Conservation (phyloP, 306 rosid genomes). For the barrel medic (Medicago truncatula) region DNA sequence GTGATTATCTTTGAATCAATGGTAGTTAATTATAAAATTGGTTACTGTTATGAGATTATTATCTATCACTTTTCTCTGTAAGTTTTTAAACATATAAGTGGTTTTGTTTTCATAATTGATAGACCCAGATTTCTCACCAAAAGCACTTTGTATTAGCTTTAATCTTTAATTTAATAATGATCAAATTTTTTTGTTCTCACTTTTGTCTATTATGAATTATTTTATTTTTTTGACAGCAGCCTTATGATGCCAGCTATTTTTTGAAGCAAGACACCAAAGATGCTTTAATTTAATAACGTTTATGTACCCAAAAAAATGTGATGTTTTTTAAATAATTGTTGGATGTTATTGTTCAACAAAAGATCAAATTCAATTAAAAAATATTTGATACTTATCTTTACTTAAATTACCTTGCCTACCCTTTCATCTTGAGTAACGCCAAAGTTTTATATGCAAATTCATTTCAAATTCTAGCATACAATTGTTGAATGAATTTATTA, state of each 20-base stretch:
- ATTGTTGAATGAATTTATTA: conserved; percentile 39
- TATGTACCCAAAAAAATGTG: conserved; percentile 22
- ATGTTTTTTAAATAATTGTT: background rate
- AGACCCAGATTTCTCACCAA: conserved; percentile 20
- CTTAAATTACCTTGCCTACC: background rate
- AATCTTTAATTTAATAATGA: background rate
- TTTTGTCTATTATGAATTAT: background rate
- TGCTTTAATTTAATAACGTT: background rate
- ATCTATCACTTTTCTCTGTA: background rate
- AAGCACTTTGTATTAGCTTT: conserved; percentile 19
- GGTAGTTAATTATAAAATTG: conserved; percentile 22
- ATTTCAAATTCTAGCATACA: conserved; percentile 32
- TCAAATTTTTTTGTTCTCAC: conserved; percentile 4
- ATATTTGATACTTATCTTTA: background rate
- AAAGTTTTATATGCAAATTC: conserved; percentile 16
- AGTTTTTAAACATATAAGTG: conserved; percentile 4
- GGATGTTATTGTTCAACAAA: conserved; percentile 12
- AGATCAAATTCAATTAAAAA: conserved; percentile 22
- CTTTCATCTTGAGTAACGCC: background rate
- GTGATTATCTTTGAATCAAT: conserved; percentile 20
- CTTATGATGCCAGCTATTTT: background rate
- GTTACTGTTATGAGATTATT: background rate
- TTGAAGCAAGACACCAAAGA: conserved; percentile 1
- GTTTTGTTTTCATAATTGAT: conserved; percentile 17
- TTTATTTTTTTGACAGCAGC: no score